Conservation (phyloP, 192 early-diverging fungal species). For the Chytriomyces sp. region DNA sequence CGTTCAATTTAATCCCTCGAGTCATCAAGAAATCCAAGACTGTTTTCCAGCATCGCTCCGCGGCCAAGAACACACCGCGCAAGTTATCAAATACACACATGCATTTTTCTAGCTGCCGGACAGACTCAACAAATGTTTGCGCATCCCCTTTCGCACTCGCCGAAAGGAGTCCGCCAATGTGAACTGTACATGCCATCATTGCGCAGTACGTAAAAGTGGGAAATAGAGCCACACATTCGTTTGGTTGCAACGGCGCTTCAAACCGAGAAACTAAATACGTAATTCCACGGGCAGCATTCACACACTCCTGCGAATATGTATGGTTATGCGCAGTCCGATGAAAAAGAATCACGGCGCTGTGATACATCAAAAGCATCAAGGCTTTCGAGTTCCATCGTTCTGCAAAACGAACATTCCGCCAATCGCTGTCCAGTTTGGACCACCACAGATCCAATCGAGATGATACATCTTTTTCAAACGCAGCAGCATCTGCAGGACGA, state of each 20-base stretch:
- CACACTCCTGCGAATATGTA: neutral
- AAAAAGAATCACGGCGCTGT: slow-evolving; percentile 32
- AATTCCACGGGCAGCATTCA: slow-evolving; percentile 11
- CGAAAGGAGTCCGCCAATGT: neutral
- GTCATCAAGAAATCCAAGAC: slow-evolving; percentile 19
- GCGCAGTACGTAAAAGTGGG: slow-evolving; percentile 32
- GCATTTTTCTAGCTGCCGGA: slow-evolving; percentile 18
- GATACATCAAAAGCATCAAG: slow-evolving; percentile 30
- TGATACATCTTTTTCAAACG: neutral
- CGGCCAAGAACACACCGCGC: slow-evolving; percentile 16
- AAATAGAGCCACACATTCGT: slow-evolving; percentile 17
- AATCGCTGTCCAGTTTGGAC: neutral
- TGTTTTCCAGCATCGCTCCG: slow-evolving; percentile 21
- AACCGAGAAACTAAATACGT: slow-evolving; percentile 13
- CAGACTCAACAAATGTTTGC: neutral
- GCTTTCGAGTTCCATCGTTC: slow-evolving; percentile 31
- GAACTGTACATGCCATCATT: slow-evolving; percentile 15
- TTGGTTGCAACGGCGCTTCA: neutral
- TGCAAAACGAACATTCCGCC: neutral
- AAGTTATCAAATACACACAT: slow-evolving; percentile 31
- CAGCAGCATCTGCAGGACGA: slow-evolving; percentile 1
- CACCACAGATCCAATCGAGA: slow-evolving; percentile 10
- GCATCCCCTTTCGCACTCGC: neutral
- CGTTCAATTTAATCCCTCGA: slow-evolving; percentile 22
- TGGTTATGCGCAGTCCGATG: slow-evolving; percentile 19